Conservation (phyloP, 139 green algal species). For the Chlamydomonas eustigma region DNA sequence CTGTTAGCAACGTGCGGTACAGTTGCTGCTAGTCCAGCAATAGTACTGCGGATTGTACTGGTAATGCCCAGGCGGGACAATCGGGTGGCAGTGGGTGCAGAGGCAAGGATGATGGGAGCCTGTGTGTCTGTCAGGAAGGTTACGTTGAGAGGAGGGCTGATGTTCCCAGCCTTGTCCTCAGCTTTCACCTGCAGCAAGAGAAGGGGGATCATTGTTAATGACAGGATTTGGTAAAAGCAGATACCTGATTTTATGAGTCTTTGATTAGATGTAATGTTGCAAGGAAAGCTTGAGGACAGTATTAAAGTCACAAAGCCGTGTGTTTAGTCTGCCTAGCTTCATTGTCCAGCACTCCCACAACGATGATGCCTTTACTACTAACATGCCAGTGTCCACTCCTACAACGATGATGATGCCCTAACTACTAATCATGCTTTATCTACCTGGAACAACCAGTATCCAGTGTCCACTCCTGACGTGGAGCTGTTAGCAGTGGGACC, state of each 20-base stretch:
- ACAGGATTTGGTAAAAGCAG: no score
- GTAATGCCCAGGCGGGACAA: background rate
- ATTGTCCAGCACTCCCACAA: no score
- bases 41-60: background rate
- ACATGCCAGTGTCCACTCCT: background rate
- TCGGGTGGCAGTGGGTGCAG: background rate
- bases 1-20: no score
- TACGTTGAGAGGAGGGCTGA: background rate
- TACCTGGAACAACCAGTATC: constrained; percentile 7
- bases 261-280: no score
- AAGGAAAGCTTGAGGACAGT: no score
- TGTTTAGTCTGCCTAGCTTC: no score
- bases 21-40: no score
- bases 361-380: no score
- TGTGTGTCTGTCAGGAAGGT: background rate
- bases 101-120: background rate
- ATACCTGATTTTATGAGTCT: no score
- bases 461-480: background rate
- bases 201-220: no score
- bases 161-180: background rate
- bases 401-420: background rate
- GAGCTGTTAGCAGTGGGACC: background rate
- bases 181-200: background rate
- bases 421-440: background rate
- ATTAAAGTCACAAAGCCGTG: no score